Conservation (phyloP, 164 flowering plant species). For the Hamamelis virginiana region DNA sequence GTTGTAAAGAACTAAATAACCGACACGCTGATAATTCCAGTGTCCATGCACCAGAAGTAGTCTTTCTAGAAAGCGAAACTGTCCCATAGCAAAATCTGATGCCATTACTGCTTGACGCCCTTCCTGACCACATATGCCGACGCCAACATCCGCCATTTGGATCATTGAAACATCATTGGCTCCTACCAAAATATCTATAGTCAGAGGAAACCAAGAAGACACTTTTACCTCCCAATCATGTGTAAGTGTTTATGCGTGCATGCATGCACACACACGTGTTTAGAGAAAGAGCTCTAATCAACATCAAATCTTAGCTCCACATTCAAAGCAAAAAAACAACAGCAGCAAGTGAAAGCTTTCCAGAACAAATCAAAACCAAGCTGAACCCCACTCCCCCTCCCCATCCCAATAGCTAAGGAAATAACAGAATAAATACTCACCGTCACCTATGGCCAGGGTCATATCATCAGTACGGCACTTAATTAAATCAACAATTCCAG, state of each 20-base stretch:
- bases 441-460: conserved; percentile 96
- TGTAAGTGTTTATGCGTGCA: neutral
- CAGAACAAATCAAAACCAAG: neutral
- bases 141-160: conserved; percentile 99
- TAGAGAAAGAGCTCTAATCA: neutral
- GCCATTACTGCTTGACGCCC: conserved; percentile 99
- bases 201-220: conserved; percentile 4
- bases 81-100: conserved; percentile 98
- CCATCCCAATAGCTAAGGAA: neutral
- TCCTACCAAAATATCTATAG: conserved; percentile 40
- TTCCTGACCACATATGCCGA: conserved; percentile 94
- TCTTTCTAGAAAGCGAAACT: conserved; percentile 79
- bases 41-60: conserved; percentile 91
- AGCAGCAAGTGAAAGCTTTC: neutral
- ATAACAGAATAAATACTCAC: conserved; percentile 43
- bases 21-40: conserved; percentile 91
- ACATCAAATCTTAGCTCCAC: too few relatives aligned
- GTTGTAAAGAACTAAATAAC: conserved; percentile 82
- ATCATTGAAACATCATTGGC: conserved; percentile 99
- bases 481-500: conserved; percentile 87
- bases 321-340: too few relatives aligned
- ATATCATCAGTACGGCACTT: conserved; percentile 86
- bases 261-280: neutral
- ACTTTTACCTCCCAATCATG: neutral
- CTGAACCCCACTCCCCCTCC: neutral